A percentile compares a stretch with the other conserved stretches of the same genome.
These are phyloP conservation scores for Astragalus membranaceus DNA, from an alignment of 306 rosid species.

Conservation along the genomic window DNA sequence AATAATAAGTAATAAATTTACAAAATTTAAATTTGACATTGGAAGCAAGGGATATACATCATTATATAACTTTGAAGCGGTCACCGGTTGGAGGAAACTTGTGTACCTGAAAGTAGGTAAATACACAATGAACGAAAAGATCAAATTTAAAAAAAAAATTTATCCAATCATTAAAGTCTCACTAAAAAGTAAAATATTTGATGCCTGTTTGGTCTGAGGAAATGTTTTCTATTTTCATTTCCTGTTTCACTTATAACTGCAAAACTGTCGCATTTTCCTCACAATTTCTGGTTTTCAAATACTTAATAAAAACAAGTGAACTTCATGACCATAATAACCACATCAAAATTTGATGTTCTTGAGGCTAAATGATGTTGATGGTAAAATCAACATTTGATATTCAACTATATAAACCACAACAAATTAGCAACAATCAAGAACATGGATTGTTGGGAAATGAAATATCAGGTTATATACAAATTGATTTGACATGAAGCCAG, in stretches of 20 bases:
- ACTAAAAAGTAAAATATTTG: background rate
- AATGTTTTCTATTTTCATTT: too few species aligned
- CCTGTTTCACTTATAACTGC: too few species aligned
- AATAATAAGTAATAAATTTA: background rate
- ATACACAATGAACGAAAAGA: background rate
- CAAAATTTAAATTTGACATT: background rate
- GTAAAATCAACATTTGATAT: too few species aligned
- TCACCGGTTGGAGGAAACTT: conserved; percentile 92
- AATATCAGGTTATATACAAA: background rate
- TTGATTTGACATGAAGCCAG: background rate
- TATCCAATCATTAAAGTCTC: background rate
- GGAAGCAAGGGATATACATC: conserved; percentile 47
- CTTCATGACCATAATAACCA: background rate
- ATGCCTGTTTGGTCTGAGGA: too few species aligned
- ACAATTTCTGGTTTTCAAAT: too few species aligned
- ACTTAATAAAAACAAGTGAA: too few species aligned
- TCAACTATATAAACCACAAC: background rate
- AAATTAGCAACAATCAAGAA: background rate
- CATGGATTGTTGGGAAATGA: too few species aligned
- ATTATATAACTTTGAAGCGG: conserved; percentile 81
- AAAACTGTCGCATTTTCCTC: too few species aligned
- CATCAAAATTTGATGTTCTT: background rate
- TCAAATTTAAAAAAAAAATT: background rate
- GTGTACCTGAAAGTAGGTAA: conserved; percentile 62
- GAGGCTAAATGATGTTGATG: background rate